These are phyloP conservation scores for Xylariomycetidae sp. DNA, from an alignment of 2,329 filamentous ascomycete genomes.

Conservation along the genomic window DNA sequence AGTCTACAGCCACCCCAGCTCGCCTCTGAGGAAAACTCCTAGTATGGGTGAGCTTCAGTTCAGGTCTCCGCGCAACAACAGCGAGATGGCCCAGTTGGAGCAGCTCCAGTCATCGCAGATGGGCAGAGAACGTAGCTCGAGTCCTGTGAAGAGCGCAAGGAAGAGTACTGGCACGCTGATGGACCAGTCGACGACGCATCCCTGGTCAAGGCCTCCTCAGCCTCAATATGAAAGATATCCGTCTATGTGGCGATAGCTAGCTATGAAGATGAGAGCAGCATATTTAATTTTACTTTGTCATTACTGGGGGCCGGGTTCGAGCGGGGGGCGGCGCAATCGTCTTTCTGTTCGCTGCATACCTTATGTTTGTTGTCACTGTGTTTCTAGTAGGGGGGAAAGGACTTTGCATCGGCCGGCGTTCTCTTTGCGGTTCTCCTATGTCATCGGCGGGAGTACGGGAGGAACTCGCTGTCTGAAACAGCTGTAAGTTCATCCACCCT, in stretches of 20 bases:
- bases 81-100: slow-evolving; percentile 57
- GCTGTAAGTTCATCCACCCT: too few relatives aligned
- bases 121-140: slow-evolving; percentile 22
- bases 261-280: neutral
- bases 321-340: too few relatives aligned
- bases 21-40: slow-evolving; percentile 73
- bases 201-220: slow-evolving; percentile 19
- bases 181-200: slow-evolving; percentile 9
- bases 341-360: too few relatives aligned
- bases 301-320: neutral
- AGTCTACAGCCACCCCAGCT: slow-evolving; percentile 73
- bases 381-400: too few relatives aligned
- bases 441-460: too few relatives aligned
- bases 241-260: slow-evolving; percentile 26
- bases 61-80: slow-evolving; percentile 52
- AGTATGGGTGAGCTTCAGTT: slow-evolving; percentile 54
- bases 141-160: slow-evolving; percentile 22
- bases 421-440: too few relatives aligned
- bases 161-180: slow-evolving; percentile 23
- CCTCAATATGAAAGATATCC: slow-evolving; percentile 27
- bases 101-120: slow-evolving; percentile 33
- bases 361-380: too few relatives aligned
- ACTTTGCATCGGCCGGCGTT: too few relatives aligned
- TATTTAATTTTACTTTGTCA: slow-evolving; percentile 1
- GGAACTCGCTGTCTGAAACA: too few relatives aligned